Percentiles rank a stretch among this genome's conserved stretches.
These are phyloP conservation scores for Cladorrhinum sp. DNA, from an alignment of 2,329 filamentous ascomycete species.

Conservation along the genomic window DNA sequence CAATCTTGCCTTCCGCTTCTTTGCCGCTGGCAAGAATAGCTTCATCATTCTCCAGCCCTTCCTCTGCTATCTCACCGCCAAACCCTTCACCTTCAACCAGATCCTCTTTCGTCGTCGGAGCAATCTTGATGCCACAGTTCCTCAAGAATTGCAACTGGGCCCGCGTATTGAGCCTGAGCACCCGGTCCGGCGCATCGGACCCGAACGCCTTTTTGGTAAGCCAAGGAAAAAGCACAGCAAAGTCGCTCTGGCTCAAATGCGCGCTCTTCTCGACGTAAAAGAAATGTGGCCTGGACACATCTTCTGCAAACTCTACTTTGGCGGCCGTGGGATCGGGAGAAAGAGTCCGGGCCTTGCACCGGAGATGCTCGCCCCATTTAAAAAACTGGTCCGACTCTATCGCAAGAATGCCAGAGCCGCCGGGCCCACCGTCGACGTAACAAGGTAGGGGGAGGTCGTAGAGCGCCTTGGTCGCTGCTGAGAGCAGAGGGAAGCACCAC, in stretches of 20 bases:
- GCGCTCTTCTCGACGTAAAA: conserved; percentile 74
- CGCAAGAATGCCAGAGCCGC: conserved; percentile 55
- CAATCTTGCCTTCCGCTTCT: conserved; percentile 31
- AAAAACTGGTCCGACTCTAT: conserved; percentile 75
- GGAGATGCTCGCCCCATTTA: conserved; percentile 72
- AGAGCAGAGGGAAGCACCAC: conserved; percentile 73
- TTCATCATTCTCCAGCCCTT: conserved; percentile 46
- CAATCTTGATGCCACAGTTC: conserved; percentile 46
- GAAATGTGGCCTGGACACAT: conserved; percentile 57
- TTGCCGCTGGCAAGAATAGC: conserved; percentile 45
- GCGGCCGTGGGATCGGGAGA: conserved; percentile 40
- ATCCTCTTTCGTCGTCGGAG: conserved; percentile 48
- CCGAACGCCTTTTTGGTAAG: conserved; percentile 57
- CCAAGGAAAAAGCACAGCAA: conserved; percentile 78
- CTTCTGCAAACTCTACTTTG: neutral
- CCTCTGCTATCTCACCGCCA: conserved; percentile 19
- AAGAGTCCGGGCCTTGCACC: conserved; percentile 63
- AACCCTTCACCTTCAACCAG: conserved; percentile 39
- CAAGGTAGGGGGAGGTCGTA: conserved; percentile 70
- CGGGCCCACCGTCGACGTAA: conserved; percentile 45
- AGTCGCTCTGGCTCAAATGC: conserved; percentile 80
- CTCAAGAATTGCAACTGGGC: conserved; percentile 57
- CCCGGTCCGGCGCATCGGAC: conserved; percentile 55
- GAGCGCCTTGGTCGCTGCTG: conserved; percentile 59
- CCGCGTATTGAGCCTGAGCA: conserved; percentile 56